Base-by-base conservation (phyloP, 495 filamentous ascomycete genomes). In the Trypethelium eluteriae region DNA sequence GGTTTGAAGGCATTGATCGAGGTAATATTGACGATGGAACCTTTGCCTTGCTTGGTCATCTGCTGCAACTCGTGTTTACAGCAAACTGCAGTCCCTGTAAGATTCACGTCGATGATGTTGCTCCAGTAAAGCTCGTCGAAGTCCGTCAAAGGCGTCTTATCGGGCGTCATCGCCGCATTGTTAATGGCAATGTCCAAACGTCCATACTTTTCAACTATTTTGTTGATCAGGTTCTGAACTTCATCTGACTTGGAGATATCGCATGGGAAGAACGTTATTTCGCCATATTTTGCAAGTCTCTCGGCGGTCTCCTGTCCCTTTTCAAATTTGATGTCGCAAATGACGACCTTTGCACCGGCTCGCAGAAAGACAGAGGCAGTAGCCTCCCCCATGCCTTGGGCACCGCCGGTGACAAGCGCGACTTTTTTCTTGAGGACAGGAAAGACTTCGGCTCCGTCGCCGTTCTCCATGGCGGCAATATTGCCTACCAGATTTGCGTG, bases 131-230 rank as follows among this genome's bases (percentile, higher is more conserved):
- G 5, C n/a, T 53, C 49, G n/a, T 53, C 16, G 49, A 18, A 53
- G 14, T 53, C 49, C 5, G 10, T 53, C 49, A 53, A 53, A 53
- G 49, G 49, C 25, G 49, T 53, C 12, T 53, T 53, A 18, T 53
- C 49, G 49, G 49, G 49, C 5, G 10, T 18, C 49, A 53, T 11
- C 14, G 49, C 70, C 1, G 70, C 71, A 62, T 72, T 70, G 62
- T 72, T 70, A 46, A 72, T 69, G 39, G 71, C 25, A 18, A 72
- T 62, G 59, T 72, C 71, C 5, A 72, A 41, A 5, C 71, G 49
- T 12, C 68, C 68, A 56, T 63, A 72, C n/a, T 64, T 59, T 35
- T 69, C 25, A 36, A 71, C 63, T 9, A 69, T 69, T n/a, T 63
- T 65, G 9, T 68, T 62, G 65, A 70, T 69, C 57, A 72, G 69